A percentile compares a stretch with the other conserved stretches of the same genome.
Evolutionary conservation across 1,139 yeast genomes (phyloP).

Genomic region (Barnettozyma hawaiiensis): DNA sequence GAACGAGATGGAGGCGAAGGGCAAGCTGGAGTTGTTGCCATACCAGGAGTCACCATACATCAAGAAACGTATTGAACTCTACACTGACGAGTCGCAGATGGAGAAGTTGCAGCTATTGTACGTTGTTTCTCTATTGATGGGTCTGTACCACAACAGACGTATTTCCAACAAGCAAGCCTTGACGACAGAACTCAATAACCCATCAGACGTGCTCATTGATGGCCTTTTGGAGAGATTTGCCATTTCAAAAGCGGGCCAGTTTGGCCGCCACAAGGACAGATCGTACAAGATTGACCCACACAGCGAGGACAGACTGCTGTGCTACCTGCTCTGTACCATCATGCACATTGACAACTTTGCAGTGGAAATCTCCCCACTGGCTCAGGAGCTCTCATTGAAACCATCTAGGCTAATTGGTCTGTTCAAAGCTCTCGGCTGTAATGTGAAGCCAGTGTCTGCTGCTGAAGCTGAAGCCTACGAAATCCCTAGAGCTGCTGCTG

Average conservation of each 20-base stretch:
- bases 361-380: constrained; percentile 74
- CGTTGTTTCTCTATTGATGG: constrained; percentile 74
- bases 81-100: constrained; percentile 42
- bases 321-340: constrained; percentile 67
- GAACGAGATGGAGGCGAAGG: constrained; percentile 43
- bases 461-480: constrained; percentile 82
- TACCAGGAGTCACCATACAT: constrained; percentile 52
- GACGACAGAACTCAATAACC: constrained; percentile 55
- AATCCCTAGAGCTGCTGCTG: constrained; percentile 59
- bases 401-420: constrained; percentile 67
- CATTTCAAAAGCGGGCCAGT: constrained; percentile 54
- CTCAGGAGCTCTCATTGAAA: constrained; percentile 78
- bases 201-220: constrained; percentile 69
- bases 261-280: constrained; percentile 70
- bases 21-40: constrained; percentile 57
- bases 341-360: constrained; percentile 73
- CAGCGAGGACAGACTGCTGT: constrained; percentile 77
- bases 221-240: constrained; percentile 70
- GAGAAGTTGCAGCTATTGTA: constrained; percentile 64
- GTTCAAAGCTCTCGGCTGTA: constrained; percentile 79
- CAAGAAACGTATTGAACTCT: constrained; percentile 39
- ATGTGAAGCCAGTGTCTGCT: constrained; percentile 66
- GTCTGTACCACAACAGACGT: constrained; percentile 72
- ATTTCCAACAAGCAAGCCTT: constrained; percentile 55
- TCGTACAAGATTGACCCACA: constrained; percentile 78